A percentile compares a stretch with the other conserved stretches of the same genome.
Evolutionary conservation across 257 asterid species (phyloP).

Genomic region (Solanum medicagineum): DNA sequence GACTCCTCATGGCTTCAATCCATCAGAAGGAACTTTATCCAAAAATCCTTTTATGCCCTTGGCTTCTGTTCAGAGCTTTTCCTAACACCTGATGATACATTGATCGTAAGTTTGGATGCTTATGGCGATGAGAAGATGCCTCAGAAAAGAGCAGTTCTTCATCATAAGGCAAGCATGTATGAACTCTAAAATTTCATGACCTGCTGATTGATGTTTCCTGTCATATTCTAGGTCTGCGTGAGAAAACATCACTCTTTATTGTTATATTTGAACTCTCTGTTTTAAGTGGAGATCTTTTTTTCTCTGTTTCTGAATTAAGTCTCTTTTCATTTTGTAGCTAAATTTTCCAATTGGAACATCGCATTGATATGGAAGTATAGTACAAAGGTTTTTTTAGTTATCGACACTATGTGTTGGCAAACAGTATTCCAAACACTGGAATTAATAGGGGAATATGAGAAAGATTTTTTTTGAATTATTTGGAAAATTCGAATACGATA

Average conservation of each 20-base stretch:
- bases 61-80: constrained; percentile 56
- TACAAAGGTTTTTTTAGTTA: background rate
- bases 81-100: constrained; percentile 49
- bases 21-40: constrained; percentile 31
- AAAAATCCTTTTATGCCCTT: constrained; percentile 46
- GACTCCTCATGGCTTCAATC: constrained; percentile 26
- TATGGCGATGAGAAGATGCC: constrained; percentile 22
- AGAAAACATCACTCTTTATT: background rate
- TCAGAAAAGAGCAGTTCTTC: constrained; percentile 58
- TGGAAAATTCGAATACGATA: background rate
- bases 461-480: background rate
- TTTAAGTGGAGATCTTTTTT: background rate
- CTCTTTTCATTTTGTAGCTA: background rate
- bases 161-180: constrained; percentile 79
- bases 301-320: background rate
- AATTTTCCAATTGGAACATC: background rate
- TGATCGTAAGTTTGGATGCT: constrained; percentile 40
- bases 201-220: background rate
- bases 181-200: background rate
- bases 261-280: background rate
- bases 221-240: background rate
- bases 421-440: background rate
- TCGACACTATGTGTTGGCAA: background rate
- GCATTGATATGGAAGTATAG: background rate
- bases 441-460: background rate